These are phyloP conservation scores for Elsinoe perseae DNA, from an alignment of 2,329 filamentous ascomycete genomes.

Conservation along the genomic window DNA sequence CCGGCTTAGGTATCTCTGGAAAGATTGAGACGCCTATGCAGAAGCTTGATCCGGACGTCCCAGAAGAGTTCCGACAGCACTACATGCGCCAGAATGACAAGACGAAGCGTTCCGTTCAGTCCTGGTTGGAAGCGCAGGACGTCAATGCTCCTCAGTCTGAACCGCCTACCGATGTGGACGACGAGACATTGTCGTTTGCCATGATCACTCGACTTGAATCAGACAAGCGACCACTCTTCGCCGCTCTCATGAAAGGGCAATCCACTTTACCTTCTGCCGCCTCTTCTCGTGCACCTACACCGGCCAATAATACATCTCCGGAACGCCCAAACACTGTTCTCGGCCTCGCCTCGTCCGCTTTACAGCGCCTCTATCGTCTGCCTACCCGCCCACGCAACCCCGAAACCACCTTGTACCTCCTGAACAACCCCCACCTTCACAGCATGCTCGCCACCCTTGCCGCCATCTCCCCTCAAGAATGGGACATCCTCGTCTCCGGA, in stretches of 20 bases:
- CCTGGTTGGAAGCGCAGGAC: constrained; percentile 70
- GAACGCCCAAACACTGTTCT: constrained; percentile 51
- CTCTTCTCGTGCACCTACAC: constrained; percentile 58
- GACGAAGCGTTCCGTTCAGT: constrained; percentile 82
- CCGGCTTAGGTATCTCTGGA: constrained; percentile 49
- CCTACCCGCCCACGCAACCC: constrained; percentile 68
- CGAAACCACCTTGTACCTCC: constrained; percentile 75
- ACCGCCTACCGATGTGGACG: constrained; percentile 81
- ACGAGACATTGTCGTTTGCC: constrained; percentile 87
- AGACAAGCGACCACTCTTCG: constrained; percentile 72
- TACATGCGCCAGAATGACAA: constrained; percentile 89
- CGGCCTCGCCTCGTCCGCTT: constrained; percentile 63
- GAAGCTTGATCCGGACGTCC: constrained; percentile 88
- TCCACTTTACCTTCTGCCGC: constrained; percentile 40
- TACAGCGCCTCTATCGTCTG: constrained; percentile 80
- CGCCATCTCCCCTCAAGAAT: constrained; percentile 85
- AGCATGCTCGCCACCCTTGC: constrained; percentile 79
- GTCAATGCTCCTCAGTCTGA: constrained; percentile 52
- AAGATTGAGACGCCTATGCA: constrained; percentile 49
- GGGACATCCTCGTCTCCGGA: constrained; percentile 90
- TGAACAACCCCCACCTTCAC: constrained; percentile 74
- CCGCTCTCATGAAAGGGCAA: constrained; percentile 62
- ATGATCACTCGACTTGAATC: constrained; percentile 79
- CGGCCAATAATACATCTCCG: constrained; percentile 39
- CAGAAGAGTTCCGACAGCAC: constrained; percentile 85